phyloP scores from a whole-genome alignment of 257 asterid species.

The Rhazya stricta region DNA sequence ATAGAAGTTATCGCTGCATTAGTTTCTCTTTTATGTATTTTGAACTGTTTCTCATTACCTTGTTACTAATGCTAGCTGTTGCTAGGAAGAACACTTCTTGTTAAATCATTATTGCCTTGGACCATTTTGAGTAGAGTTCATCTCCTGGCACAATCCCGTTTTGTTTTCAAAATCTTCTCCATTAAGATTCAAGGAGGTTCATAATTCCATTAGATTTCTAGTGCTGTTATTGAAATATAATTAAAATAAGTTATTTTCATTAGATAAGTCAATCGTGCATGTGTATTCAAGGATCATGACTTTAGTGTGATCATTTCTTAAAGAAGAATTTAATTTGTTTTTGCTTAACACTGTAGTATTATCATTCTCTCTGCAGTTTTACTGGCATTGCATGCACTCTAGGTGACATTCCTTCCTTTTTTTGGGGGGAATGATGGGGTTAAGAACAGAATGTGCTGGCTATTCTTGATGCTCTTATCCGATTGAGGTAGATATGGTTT shows the following conservation, averaged over 20 bases:
- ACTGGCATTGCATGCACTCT: conserved; percentile 35
- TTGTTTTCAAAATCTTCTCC: not conserved
- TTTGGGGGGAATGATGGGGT: conserved; percentile 8
- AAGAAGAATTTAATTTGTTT: not conserved
- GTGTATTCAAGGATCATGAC: not conserved
- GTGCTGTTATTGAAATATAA: not conserved
- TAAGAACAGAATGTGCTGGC: conserved; percentile 13
- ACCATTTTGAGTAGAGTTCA: not conserved
- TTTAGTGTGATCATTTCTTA: not conserved
- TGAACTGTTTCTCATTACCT: too few relatives aligned
- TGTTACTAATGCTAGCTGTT: not conserved
- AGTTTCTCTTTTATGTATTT: not conserved
- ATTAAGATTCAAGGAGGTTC: not conserved
- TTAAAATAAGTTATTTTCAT: not conserved
- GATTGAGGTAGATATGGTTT: conserved; percentile 18
- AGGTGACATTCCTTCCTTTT: conserved; percentile 11
- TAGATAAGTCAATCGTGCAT: not conserved
- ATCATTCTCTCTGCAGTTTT: conserved; percentile 45
- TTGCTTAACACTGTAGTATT: conserved; percentile 3
- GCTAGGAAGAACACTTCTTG: not conserved
- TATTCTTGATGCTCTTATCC: conserved; percentile 17
- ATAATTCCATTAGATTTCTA: not conserved
- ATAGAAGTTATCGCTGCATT: not conserved
- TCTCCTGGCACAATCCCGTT: not conserved
- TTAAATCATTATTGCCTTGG: not conserved